Conservation (phyloP, 768 basidiomycete species). For the Leucogyrophana mollusca region DNA sequence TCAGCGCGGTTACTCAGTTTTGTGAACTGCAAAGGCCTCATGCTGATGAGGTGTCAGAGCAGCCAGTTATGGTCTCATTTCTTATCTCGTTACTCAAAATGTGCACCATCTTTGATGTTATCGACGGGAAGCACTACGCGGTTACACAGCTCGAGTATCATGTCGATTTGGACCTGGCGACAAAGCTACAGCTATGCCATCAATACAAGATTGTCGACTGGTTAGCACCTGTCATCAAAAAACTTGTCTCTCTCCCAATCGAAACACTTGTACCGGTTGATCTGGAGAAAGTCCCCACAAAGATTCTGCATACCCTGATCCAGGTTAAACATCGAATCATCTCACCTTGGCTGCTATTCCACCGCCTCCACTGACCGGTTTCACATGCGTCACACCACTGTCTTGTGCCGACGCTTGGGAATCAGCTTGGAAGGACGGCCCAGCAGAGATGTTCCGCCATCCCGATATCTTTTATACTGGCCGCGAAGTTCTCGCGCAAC, state of each 20-base stretch:
- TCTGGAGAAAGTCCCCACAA: neutral
- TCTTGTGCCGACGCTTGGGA: neutral
- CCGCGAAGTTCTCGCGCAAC: neutral
- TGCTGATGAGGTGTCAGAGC: neutral
- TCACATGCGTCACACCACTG: neutral
- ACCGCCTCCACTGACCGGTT: neutral
- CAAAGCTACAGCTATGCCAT: neutral
- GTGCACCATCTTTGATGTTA: neutral
- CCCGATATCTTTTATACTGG: constrained; percentile 1
- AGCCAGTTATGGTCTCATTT: neutral
- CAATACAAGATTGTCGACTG: neutral
- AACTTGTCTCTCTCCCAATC: neutral
- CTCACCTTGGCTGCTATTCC: neutral
- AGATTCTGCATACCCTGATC: neutral
- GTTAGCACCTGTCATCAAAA: neutral
- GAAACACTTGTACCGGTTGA: neutral
- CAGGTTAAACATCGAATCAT: neutral
- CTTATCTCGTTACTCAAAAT: neutral
- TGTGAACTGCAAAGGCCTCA: neutral
- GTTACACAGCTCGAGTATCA: neutral
- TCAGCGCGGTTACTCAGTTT: neutral
- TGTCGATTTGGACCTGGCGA: neutral
- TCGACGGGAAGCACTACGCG: neutral
- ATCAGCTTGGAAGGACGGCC: neutral
- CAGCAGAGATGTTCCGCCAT: neutral